These are phyloP conservation scores for Gaeumannomyces tritici DNA, from an alignment of 2,329 filamentous ascomycete genomes.

Conservation along the genomic window DNA sequence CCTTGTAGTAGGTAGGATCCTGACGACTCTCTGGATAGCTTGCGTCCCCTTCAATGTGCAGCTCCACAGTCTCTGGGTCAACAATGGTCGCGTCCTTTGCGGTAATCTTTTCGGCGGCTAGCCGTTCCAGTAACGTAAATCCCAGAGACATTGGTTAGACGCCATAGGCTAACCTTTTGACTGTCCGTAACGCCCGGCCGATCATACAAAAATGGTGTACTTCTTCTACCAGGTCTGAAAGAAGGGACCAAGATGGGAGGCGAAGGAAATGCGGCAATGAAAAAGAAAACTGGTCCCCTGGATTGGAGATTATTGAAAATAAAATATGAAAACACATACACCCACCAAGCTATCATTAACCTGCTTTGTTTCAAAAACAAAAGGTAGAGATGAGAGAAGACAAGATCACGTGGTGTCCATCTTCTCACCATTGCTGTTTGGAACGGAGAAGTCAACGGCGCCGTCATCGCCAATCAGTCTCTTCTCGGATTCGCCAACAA, in stretches of 20 bases:
- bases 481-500: constrained; percentile 84
- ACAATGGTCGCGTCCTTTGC: no score
- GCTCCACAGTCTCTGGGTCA: no score
- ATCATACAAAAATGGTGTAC: background rate
- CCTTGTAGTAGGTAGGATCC: no score
- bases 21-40: no score
- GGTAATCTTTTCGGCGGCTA: no score
- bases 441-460: constrained; percentile 57
- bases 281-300: background rate
- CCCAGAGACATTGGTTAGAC: no score
- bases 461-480: constrained; percentile 85
- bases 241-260: background rate
- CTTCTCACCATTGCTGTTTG: constrained; percentile 39
- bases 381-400: background rate
- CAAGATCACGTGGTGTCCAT: constrained; percentile 19
- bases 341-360: background rate
- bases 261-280: background rate
- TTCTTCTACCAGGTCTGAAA: background rate
- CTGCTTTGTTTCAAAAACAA: background rate
- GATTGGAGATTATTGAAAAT: background rate
- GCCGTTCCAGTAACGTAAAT: no score
- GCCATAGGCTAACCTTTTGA: no score
- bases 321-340: background rate
- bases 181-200: background rate
- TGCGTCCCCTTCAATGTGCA: no score